These are phyloP conservation scores for Podila verticillata DNA, from an alignment of 192 early-diverging fungal genomes.

Conservation along the genomic window DNA sequence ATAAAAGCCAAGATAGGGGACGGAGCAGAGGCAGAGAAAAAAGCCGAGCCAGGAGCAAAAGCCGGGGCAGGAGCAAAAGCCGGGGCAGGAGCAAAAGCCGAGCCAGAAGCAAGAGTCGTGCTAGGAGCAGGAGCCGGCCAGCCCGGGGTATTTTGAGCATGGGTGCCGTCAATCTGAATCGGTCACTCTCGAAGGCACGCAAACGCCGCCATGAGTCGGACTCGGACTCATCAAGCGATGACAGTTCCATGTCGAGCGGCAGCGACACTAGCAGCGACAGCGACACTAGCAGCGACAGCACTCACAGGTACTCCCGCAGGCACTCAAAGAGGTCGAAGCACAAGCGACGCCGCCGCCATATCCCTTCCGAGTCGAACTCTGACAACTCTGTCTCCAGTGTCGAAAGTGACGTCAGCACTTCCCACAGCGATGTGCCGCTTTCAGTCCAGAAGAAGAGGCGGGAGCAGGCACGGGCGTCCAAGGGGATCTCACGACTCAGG, in stretches of 20 bases:
- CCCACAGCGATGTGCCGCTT: constrained; percentile 15
- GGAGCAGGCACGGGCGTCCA: neutral
- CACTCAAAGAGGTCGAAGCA: neutral
- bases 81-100: constrained; percentile 5
- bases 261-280: constrained; percentile 6
- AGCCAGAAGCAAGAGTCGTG: constrained; percentile 13
- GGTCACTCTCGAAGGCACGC: constrained; percentile 8
- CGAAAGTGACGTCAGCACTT: constrained; percentile 4
- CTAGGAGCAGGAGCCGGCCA: constrained; percentile 24
- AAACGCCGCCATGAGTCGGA: neutral
- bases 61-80: neutral
- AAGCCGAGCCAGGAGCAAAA: constrained; percentile 5
- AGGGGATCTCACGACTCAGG: neutral
- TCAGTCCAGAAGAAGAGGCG: neutral
- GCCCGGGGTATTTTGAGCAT: constrained; percentile 15
- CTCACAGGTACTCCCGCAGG: neutral
- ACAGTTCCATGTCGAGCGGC: constrained; percentile 1
- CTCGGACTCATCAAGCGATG: neutral
- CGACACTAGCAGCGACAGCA: constrained; percentile 2
- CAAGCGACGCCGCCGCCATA: neutral
- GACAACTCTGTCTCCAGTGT: neutral
- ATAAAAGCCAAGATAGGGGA: constrained; percentile 2
- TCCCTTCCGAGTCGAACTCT: constrained; percentile 3
- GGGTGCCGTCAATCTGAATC: constrained; percentile 12
- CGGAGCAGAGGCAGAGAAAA: constrained; percentile 8